Evolutionary conservation across 306 rosid species (phyloP).

Genomic region (Acacia acuminata): DNA sequence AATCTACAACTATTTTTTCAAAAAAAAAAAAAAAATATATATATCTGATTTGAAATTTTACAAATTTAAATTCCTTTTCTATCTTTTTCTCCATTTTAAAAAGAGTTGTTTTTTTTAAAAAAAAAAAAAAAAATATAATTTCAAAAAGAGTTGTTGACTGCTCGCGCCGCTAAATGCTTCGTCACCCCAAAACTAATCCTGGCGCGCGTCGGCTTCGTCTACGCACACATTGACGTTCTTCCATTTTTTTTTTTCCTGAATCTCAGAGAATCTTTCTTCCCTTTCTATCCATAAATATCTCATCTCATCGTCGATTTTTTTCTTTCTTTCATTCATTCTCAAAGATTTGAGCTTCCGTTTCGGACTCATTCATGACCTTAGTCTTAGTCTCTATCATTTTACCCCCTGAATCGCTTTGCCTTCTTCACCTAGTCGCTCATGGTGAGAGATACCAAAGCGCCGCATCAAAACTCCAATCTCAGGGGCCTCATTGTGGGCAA

Average conservation of each 20-base stretch:
- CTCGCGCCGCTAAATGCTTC: not conserved
- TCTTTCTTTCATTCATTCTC: constrained; percentile 5
- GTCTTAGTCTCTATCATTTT: not conserved
- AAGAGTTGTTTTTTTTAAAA: too few species aligned
- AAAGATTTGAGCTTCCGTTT: not conserved
- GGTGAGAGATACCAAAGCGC: constrained; percentile 47
- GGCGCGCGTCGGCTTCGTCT: constrained; percentile 18
- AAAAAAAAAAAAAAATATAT: too few species aligned
- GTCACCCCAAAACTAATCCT: not conserved
- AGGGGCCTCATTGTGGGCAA: constrained; percentile 72
- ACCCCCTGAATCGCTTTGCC: not conserved
- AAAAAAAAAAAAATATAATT: too few species aligned
- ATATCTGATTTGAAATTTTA: too few species aligned
- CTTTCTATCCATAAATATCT: not conserved
- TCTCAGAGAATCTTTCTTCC: not conserved
- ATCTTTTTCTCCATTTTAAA: too few species aligned
- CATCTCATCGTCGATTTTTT: not conserved
- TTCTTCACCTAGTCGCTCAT: constrained; percentile 23
- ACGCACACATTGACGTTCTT: not conserved
- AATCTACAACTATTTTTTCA: too few species aligned
- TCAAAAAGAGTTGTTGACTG: not conserved
- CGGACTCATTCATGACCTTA: constrained; percentile 33
- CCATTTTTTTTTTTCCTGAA: not conserved
- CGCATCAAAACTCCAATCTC: constrained; percentile 31
- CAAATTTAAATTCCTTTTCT: too few species aligned